Evolutionary conservation across 2,329 filamentous ascomycete genomes (phyloP).

Genomic region (Aspergillus ibericus): DNA sequence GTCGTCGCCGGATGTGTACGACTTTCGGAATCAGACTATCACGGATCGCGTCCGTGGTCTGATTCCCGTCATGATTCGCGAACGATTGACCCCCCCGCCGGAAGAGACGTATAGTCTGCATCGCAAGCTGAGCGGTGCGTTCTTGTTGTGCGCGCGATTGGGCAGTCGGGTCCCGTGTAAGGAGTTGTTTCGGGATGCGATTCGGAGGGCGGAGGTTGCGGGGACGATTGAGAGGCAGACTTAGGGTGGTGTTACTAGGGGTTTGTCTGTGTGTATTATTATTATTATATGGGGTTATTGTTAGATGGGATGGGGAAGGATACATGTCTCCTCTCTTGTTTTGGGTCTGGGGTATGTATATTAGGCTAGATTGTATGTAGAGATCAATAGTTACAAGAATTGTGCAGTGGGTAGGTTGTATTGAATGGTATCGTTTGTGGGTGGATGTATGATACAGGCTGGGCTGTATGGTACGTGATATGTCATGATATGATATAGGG

Average conservation of each 20-base stretch:
- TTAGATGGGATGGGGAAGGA: too few relatives aligned
- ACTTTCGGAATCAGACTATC: slow-evolving; percentile 93
- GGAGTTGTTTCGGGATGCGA: slow-evolving; percentile 64
- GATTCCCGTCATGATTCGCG: slow-evolving; percentile 90
- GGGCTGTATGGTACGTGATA: background rate
- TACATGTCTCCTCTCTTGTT: too few relatives aligned
- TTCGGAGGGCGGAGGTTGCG: slow-evolving; percentile 29
- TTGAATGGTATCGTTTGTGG: background rate
- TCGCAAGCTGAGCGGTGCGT: slow-evolving; percentile 91
- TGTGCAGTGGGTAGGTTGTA: too few relatives aligned
- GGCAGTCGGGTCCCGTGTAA: slow-evolving; percentile 80
- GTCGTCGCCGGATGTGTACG: slow-evolving; percentile 77
- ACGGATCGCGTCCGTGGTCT: slow-evolving; percentile 85
- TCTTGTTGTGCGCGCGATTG: slow-evolving; percentile 82
- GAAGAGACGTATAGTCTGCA: slow-evolving; percentile 98
- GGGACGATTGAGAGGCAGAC: slow-evolving; percentile 8
- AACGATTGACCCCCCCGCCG: slow-evolving; percentile 84
- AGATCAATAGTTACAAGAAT: background rate
- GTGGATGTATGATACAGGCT: background rate
- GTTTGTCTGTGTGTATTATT: background rate
- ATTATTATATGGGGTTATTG: background rate
- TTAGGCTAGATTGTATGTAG: background rate
- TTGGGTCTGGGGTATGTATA: background rate
- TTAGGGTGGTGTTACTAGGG: background rate
- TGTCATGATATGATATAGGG: background rate